phyloP scores from a whole-genome alignment of 371 early-diverging fungal genomes.

The Sporodiniella umbellata region DNA sequence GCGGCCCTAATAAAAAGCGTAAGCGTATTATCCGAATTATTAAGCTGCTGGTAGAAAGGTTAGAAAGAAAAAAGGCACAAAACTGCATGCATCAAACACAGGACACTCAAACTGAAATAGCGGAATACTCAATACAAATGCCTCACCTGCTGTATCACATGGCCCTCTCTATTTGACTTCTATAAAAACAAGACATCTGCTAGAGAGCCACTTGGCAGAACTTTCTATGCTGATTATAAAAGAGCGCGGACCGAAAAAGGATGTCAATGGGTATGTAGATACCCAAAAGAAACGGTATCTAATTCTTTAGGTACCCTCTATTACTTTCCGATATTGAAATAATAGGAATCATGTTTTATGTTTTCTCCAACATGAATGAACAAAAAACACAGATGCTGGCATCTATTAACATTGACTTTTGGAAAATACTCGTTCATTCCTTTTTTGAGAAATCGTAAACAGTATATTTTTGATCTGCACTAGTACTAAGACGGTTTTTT shows the following conservation, averaged over 20 bases:
- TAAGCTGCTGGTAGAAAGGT: slow-evolving; percentile 27
- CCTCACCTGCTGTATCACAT: slow-evolving; percentile 29
- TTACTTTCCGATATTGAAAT: slow-evolving; percentile 32
- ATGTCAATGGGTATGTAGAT: slow-evolving; percentile 21
- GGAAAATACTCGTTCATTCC: slow-evolving; percentile 36
- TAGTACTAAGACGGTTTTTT: neutral
- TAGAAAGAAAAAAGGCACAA: neutral
- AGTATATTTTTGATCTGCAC: neutral
- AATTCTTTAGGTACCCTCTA: slow-evolving; percentile 17
- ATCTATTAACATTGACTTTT: slow-evolving; percentile 30
- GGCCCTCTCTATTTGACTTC: slow-evolving; percentile 37
- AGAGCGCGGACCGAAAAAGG: slow-evolving; percentile 14
- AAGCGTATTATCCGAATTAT: slow-evolving; percentile 22
- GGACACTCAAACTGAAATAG: slow-evolving; percentile 8
- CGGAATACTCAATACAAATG: slow-evolving; percentile 29
- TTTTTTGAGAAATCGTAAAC: slow-evolving; percentile 42
- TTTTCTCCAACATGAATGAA: slow-evolving; percentile 26
- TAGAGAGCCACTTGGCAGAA: slow-evolving; percentile 21
- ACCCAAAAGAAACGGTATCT: neutral
- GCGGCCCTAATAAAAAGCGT: slow-evolving; percentile 16
- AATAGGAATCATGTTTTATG: slow-evolving; percentile 32
- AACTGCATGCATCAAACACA: neutral
- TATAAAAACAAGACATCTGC: slow-evolving; percentile 20
- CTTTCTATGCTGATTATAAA: slow-evolving; percentile 25
- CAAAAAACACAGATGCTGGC: slow-evolving; percentile 26